These are phyloP conservation scores for Porogramme epimiltina DNA, from an alignment of 1,284 basidiomycete genomes.

Conservation along the genomic window DNA sequence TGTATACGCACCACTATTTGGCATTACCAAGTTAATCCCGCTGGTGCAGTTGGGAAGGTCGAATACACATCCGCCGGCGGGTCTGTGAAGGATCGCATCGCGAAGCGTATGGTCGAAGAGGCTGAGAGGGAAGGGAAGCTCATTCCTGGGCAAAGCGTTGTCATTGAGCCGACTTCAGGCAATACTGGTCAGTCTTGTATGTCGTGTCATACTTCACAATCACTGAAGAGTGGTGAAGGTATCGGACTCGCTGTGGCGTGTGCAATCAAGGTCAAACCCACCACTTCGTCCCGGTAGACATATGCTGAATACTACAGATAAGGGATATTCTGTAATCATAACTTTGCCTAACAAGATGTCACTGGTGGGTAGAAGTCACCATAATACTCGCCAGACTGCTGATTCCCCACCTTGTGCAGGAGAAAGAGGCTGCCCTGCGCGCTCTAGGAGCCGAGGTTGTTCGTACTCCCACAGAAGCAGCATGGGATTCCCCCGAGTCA, in stretches of 20 bases:
- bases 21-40: too few relatives aligned
- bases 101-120: conserved; percentile 94
- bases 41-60: conserved; percentile 82
- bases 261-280: conserved; percentile 77
- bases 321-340: conserved; percentile 92
- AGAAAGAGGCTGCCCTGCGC: conserved; percentile 92
- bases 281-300: conserved; percentile 17
- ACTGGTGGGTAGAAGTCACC: conserved; percentile 45
- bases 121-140: conserved; percentile 89
- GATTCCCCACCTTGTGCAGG: conserved; percentile 42
- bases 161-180: conserved; percentile 93
- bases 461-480: conserved; percentile 90
- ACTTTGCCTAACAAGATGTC: conserved; percentile 98
- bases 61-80: conserved; percentile 94
- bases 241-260: conserved; percentile 92
- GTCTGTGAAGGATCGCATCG: conserved; percentile 95
- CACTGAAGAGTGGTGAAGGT: conserved; percentile 46
- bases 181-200: conserved; percentile 76
- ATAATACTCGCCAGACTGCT: background rate
- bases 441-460: conserved; percentile 94
- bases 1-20: conserved; percentile 16
- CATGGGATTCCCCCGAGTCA: conserved; percentile 83
- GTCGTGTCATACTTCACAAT: background rate
- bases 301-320: conserved; percentile 80
- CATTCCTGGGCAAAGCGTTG: conserved; percentile 86